Percentiles rank a stretch among this genome's conserved stretches.
These are phyloP conservation scores for Zygosaccharomyces bisporus DNA, from an alignment of 805 yeast genomes.

Conservation along the genomic window DNA sequence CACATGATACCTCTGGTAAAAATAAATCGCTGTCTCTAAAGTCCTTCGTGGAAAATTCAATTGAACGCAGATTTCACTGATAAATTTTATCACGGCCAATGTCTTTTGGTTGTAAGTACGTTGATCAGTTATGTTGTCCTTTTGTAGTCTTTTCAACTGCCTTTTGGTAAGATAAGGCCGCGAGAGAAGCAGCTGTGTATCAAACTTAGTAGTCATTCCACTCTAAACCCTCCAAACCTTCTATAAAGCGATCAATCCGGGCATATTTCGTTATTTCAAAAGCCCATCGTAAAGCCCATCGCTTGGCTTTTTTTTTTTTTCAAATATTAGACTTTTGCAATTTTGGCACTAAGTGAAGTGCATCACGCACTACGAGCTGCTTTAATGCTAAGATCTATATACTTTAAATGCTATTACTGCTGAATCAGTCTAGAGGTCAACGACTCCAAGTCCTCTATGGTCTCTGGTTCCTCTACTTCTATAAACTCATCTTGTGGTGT, in stretches of 20 bases:
- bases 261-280: slow-evolving; percentile 5
- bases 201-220: slow-evolving; percentile 22
- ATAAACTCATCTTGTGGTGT: slow-evolving; percentile 41
- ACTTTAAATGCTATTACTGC: slow-evolving; percentile 10
- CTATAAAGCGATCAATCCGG: slow-evolving; percentile 4
- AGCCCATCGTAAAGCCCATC: not conserved
- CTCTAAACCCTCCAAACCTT: not conserved
- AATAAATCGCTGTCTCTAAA: slow-evolving; percentile 64
- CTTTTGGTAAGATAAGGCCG: slow-evolving; percentile 57
- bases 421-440: slow-evolving; percentile 53
- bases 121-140: slow-evolving; percentile 48
- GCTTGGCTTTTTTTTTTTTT: not conserved
- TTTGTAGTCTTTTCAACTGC: slow-evolving; percentile 51
- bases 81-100: slow-evolving; percentile 50
- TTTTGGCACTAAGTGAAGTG: not conserved
- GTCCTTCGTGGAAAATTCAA: slow-evolving; percentile 68
- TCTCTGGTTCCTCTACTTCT: slow-evolving; percentile 84
- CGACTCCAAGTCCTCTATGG: slow-evolving; percentile 91
- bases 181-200: slow-evolving; percentile 39
- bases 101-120: slow-evolving; percentile 50
- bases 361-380: slow-evolving; percentile 5
- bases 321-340: not conserved
- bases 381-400: slow-evolving; percentile 6
- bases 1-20: slow-evolving; percentile 66
- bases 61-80: slow-evolving; percentile 48